Evolutionary conservation across 192 early-diverging fungal genomes (phyloP), one percentile per base, ranked within the genome.

Genomic region (Haplosporangium gracile): DNA sequence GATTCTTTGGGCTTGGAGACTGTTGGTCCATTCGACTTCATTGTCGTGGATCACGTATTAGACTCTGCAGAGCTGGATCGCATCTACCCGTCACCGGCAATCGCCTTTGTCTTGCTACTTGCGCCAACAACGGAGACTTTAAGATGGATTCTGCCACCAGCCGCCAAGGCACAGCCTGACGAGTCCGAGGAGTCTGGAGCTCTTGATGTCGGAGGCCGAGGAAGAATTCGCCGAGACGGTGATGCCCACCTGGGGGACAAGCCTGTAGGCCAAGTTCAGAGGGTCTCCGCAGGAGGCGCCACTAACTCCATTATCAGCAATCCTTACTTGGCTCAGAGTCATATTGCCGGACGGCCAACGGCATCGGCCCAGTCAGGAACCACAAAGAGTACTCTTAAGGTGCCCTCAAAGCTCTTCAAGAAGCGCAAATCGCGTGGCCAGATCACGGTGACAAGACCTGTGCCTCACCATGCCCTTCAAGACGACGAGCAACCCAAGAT

Each of bases 101-200:
- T 84, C 9, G 82, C 73, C 5, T 84, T 76, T 38, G 36, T 84
- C 3, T 69, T 84, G 26, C 73, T 84, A 6, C 32, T 84, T 26
- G 77, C 72, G n/a, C 82, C 82, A 0, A 84, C 82, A 0, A 84
- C 77, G 7, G 82, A 84, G 32, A 84, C 82, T 0, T 40, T 84
- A 26, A 72, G 82, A 51, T 84, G 82, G 82, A 84, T 84, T 34
- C 53, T 84, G 10, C 82, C 82, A 13, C 82, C 82, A 24, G 82
- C 82, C 0, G 73, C 34, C 24, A 80, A 80, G 74, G 70, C 49
- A n/a, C 70, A 49, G n/a, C 11, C 7, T 4, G 32, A 77, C 22
- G 40, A 72, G 16, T 55, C 65, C 6, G 77, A 79, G 2, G 78
- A 80, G 38, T 80, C 74, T 11, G 70, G 32, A 3, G 70, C 80